phyloP scores from a whole-genome alignment of 495 filamentous ascomycete species.

The Trichoderma asperelloides region DNA sequence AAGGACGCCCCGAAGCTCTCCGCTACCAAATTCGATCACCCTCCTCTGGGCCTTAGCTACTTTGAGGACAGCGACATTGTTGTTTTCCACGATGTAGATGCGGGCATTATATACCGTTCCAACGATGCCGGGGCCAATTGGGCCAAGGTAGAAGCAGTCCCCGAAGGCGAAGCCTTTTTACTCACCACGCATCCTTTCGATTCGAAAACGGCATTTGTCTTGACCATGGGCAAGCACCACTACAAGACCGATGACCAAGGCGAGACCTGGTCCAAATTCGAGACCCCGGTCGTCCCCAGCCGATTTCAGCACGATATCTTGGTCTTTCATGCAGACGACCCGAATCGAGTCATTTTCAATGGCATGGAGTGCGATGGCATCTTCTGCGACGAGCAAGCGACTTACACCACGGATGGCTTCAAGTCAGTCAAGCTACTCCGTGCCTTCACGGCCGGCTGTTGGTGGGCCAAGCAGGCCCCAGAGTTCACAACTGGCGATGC shows the following conservation, averaged over 20 bases:
- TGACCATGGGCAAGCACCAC: slow-evolving; percentile 57
- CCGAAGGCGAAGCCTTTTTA: slow-evolving; percentile 48
- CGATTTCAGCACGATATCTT: slow-evolving; percentile 42
- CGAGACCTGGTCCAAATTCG: slow-evolving; percentile 67
- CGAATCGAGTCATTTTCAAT: slow-evolving; percentile 74
- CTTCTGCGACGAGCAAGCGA: slow-evolving; percentile 47
- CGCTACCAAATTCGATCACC: slow-evolving; percentile 48
- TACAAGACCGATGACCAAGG: slow-evolving; percentile 76
- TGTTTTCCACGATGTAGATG: slow-evolving; percentile 49
- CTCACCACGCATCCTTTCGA: slow-evolving; percentile 71
- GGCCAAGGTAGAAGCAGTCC: slow-evolving; percentile 53
- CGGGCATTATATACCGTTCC: slow-evolving; percentile 58
- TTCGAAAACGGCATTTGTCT: slow-evolving; percentile 63
- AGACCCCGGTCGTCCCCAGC: slow-evolving; percentile 41
- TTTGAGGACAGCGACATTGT: slow-evolving; percentile 79
- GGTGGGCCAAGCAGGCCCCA: slow-evolving; percentile 70
- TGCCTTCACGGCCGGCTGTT: slow-evolving; percentile 58
- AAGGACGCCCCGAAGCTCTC: slow-evolving; percentile 39
- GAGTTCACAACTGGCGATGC: slow-evolving; percentile 58
- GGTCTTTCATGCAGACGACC: slow-evolving; percentile 71
- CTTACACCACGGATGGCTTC: slow-evolving; percentile 84
- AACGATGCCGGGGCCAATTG: slow-evolving; percentile 70
- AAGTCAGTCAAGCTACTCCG: slow-evolving; percentile 52
- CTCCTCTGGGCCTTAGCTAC: slow-evolving; percentile 61
- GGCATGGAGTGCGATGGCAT: slow-evolving; percentile 55